Percentiles rank a stretch among this genome's conserved stretches.
These are phyloP conservation scores for Ustilago hordei DNA, from an alignment of 1,284 basidiomycete genomes.

Conservation along the genomic window DNA sequence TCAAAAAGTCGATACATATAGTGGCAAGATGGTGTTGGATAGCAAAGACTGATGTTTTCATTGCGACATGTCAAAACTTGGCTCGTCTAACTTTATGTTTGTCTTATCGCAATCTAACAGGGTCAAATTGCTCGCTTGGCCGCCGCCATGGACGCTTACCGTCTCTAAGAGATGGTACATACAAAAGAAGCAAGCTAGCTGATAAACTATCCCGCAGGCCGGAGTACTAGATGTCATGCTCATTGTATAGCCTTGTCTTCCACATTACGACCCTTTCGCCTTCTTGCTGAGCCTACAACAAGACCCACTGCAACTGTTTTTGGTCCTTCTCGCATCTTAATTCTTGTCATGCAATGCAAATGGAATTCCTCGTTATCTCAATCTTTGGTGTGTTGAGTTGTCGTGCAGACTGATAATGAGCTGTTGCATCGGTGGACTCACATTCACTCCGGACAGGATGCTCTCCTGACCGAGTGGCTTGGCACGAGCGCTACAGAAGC, in stretches of 20 bases:
- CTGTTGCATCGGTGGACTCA: too few species aligned
- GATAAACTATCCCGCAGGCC: background rate
- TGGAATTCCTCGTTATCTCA: background rate
- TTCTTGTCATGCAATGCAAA: constrained; percentile 15
- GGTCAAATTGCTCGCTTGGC: constrained; percentile 41
- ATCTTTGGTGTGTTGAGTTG: background rate
- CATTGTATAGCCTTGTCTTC: background rate
- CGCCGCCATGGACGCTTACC: constrained; percentile 30
- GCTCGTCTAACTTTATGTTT: background rate
- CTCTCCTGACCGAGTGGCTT: too few species aligned
- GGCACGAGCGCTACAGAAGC: too few species aligned
- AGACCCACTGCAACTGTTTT: background rate
- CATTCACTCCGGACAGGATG: too few species aligned
- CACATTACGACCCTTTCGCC: background rate
- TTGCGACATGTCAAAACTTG: background rate
- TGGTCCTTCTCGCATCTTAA: background rate
- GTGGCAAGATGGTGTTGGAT: constrained; percentile 11
- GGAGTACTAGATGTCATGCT: background rate
- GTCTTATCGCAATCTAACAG: constrained; percentile 15
- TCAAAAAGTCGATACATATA: background rate
- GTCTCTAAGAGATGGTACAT: constrained; percentile 10
- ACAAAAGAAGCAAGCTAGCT: background rate
- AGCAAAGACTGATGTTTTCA: background rate
- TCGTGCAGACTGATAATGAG: too few species aligned
- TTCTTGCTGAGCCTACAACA: background rate